Base-by-base conservation (phyloP, 306 rosid genomes). In the Trifolium fragiferum region DNA sequence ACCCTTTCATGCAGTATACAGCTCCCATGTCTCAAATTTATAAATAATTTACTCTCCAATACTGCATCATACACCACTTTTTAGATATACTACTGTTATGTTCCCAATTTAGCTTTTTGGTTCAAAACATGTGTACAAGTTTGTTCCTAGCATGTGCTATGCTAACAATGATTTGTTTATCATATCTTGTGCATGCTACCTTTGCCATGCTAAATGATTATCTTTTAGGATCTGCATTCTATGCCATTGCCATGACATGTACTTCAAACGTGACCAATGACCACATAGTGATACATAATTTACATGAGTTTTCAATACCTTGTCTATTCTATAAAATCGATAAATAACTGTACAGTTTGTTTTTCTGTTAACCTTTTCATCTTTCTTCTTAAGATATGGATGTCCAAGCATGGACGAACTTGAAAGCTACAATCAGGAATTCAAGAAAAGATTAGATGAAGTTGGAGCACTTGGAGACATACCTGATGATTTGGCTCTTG, bases 371-470 rank as follows among this genome's bases (percentile, higher is more conserved):
- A 73, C 62, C 73, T 61, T 66, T 49, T 44, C 33, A 30, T 68
- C 3, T 74, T 54, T 23, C 61, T 65, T 76, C 64, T 71, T 73
- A 79, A 94, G 99, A 69, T 92, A 87, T 70, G 99, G 97, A n/a
- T 94, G 95, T 83, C 96, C 97, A 16, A 84, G 83, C 85, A 50
- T 88, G 85, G 89, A 90, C 41, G 97, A 90, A 75, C 97, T 94
- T 82, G 96, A 92, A 66, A 65, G 72, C 79, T 94, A 84, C 75
- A 90, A 83, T 79, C 75, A 81, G 70, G 87, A 91, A 76, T 89
- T 78, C 88, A 92, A 94, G 81, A 84, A 82, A 78, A 90, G 83
- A 75, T 80, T 94, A 74, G 97, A 88, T 75, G 97, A 84, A 84
- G 85, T 75, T 66, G 93, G 96, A 80, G 89, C 81, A 73, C 88